These are phyloP conservation scores for Penicillium sp. DNA, from an alignment of 2,329 filamentous ascomycete genomes.

Conservation along the genomic window DNA sequence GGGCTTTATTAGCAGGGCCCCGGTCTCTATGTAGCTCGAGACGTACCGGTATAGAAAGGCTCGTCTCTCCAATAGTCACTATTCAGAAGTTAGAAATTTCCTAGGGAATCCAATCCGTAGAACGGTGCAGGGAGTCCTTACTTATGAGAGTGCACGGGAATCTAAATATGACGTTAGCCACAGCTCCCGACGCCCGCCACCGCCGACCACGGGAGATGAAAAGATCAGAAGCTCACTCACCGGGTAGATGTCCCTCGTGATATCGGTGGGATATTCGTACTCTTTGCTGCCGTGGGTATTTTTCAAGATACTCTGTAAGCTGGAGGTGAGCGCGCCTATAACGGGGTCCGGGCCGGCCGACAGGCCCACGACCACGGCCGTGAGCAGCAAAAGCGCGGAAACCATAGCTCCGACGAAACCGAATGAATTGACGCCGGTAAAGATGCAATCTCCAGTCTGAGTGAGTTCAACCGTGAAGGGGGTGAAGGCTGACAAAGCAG, in stretches of 20 bases:
- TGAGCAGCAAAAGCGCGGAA: conserved; percentile 13
- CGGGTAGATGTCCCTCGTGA: conserved; percentile 60
- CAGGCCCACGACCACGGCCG: conserved; percentile 22
- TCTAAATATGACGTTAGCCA: conserved; percentile 27
- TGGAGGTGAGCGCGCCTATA: conserved; percentile 37
- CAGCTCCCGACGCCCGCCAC: not conserved
- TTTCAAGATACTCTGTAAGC: conserved; percentile 56
- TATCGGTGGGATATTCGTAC: conserved; percentile 61
- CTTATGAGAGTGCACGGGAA: conserved; percentile 45
- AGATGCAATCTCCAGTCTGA: no score
- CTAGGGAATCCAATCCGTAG: not conserved
- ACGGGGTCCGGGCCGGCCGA: conserved; percentile 24
- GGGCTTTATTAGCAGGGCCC: conserved; percentile 20
- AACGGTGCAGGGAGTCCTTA: conserved; percentile 17
- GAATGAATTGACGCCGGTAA: not conserved
- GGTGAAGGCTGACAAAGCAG: not conserved
- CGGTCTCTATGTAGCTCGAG: no score
- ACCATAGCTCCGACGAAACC: conserved; percentile 1
- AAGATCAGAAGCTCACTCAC: conserved; percentile 34
- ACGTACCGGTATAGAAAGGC: conserved; percentile 48
- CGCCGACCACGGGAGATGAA: not conserved
- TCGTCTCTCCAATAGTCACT: conserved; percentile 59
- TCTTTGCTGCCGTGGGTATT: conserved; percentile 53
- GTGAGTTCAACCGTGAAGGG: not conserved
- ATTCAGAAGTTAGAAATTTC: conserved; percentile 1